Base-by-base conservation (phyloP, 352 stramenopile genomes). In the Elongisporangium senticosum region DNA sequence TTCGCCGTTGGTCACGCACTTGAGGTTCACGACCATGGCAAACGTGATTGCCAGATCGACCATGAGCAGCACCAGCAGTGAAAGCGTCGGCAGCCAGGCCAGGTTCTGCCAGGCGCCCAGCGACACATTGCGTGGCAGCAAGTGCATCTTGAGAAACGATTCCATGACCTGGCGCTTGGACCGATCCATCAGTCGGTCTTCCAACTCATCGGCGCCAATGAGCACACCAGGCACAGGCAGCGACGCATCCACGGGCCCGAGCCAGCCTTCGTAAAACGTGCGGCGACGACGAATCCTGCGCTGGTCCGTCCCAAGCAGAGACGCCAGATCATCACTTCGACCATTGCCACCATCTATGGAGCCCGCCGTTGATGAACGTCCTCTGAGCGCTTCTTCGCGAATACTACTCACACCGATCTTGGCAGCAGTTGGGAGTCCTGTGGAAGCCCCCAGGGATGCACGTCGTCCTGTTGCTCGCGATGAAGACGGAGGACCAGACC, bases 31-130 rank as follows among this genome's bases (percentile, higher is more conserved):
- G 43, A 93, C 70, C 53, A 89, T 87, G 50, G 79, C 80, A 48
- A 90, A 86, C 47, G 83, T 89, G 59, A 87, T 89, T n/a, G 78
- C 80, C 39, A 93, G 56, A 56, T 93, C 83, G 28, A 89, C 65
- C 73, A 93, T 87, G 20, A 93, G 68, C 40, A 90, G 68, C 43
- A 66, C 65, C 17, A 90, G 58, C 33, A 93, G 56, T 24, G 80
- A 75, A 24, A 83, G 77, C 37, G 74, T 86, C 21, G 90, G 60
- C 68, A 89, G 86, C 83, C 83, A 93, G 47, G 72, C 68, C 24
- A 83, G 52, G 24, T 79, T 77, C 33, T 43, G 33, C 33, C 33
- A 43, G 33, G 33, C 33, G 11, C 33, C 33, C 17, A 90, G 58
- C 26, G 73, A 86, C 13, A 90, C 61, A 47, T 90, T 90, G 23